Evolutionary conservation across 495 filamentous ascomycete genomes (phyloP), one percentile per base, ranked within the genome.

Genomic region (Neurospora tetraspora): DNA sequence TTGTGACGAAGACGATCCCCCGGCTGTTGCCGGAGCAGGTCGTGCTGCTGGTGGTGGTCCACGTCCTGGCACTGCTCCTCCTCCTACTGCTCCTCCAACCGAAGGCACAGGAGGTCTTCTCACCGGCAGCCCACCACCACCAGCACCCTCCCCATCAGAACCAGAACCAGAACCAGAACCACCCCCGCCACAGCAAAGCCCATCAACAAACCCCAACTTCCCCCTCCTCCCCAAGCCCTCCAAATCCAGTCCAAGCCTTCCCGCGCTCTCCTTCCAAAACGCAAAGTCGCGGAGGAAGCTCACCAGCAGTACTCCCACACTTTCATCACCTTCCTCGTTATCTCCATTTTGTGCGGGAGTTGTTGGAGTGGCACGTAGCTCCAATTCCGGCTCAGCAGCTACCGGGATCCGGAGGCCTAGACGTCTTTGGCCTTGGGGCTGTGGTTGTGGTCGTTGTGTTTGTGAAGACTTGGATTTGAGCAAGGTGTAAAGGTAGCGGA

Each of bases 281-380:
- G 86, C 82, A 73, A 82, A 86, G 76, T 94, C 90, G 70, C 92
- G 87, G 81, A 96, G 80, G 90, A 97, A 86, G 82, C 91, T 94
- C 73, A 94, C 89, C 0, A 97, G 82, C 18, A 97, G 82, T 5
- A 98, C 89, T n/a, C 85, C 79, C 11, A 72, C 73, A 10, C 69
- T 72, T 5, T 61, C 42, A 16, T 53, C 42, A 12, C 68, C 70
- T 14, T 71, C 65, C 4, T 73, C 75, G 18, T 76, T 73, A n/a
- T 76, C 38, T 69, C 45, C 45, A 71, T 38, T 69, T 39, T 68
- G 42, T n/a, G n/a, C 43, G 45, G 20, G n/a, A 10, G 8, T 5
- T 1, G 43, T 7, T 27, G 27, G 27, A 43, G 14, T 10, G 8
- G 5, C n/a, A n/a, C n/a, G 11, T 7, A 12, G 23, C 11, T 61